Evolutionary conservation across 2,329 filamentous ascomycete species (phyloP).

Genomic region (Coniochaeta sp.): DNA sequence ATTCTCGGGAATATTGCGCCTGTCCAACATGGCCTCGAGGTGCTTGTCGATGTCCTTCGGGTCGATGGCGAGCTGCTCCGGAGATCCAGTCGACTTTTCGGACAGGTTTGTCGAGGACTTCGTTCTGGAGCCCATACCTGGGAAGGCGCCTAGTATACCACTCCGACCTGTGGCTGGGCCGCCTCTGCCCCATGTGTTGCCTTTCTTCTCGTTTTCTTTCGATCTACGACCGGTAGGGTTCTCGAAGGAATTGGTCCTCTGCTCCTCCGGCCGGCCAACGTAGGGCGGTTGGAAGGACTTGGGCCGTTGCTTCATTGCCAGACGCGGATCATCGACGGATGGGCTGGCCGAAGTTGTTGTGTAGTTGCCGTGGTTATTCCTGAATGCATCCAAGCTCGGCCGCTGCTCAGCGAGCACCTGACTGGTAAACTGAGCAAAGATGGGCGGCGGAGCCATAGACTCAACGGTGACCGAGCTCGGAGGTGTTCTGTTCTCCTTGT

Average conservation of each 20-base stretch:
- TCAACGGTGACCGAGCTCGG: conserved; percentile 29
- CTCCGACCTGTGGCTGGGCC: conserved; percentile 29
- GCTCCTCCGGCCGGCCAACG: conserved; percentile 10
- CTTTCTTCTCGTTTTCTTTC: conserved; percentile 8
- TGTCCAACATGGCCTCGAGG: conserved; percentile 62
- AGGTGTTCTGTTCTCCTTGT: conserved; percentile 79
- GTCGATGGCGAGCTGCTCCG: conserved; percentile 35
- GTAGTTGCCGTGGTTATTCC: conserved; percentile 13
- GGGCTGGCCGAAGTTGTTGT: conserved; percentile 12
- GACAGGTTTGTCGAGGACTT: conserved; percentile 18
- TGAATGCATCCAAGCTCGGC: conserved; percentile 8
- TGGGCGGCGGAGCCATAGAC: conserved; percentile 46
- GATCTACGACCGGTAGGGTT: neutral
- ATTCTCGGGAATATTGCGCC: conserved; percentile 87
- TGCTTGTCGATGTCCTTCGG: conserved; percentile 49
- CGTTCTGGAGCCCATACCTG: conserved; percentile 20
- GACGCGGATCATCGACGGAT: neutral
- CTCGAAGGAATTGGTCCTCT: conserved; percentile 2
- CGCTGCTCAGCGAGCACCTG: neutral
- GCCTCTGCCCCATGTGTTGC: conserved; percentile 16
- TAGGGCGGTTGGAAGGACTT: conserved; percentile 40
- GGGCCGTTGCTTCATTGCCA: conserved; percentile 33
- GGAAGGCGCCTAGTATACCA: conserved; percentile 29
- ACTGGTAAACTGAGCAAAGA: conserved; percentile 68
- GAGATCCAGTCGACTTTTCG: conserved; percentile 18